Conservation (phyloP, 164 flowering plant genomes). For the Chimonanthus salicifolius region DNA sequence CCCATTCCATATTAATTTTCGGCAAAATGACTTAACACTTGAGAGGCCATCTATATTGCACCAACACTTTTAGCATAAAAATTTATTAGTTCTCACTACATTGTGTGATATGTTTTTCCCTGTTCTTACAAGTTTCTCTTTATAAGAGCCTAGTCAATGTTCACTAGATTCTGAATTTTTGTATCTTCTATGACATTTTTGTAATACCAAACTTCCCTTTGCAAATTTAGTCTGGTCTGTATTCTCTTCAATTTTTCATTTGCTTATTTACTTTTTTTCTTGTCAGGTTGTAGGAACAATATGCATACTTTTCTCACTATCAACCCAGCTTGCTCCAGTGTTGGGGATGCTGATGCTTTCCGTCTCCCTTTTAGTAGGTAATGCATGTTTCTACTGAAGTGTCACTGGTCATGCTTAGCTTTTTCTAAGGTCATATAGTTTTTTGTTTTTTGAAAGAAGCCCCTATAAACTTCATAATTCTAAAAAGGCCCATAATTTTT, state of each 20-base stretch:
- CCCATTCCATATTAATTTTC: too few relatives aligned
- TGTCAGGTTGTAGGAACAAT: slow-evolving; percentile 80
- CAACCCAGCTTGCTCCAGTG: slow-evolving; percentile 87
- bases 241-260: not conserved
- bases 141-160: not conserved
- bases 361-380: slow-evolving; percentile 73
- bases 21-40: too few relatives aligned
- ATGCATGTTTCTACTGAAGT: not conserved
- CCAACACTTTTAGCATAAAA: not conserved
- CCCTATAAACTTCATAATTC: too few relatives aligned
- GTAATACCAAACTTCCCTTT: not conserved
- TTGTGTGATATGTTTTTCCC: not conserved
- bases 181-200: not conserved
- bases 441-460: too few relatives aligned
- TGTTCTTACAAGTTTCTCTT: not conserved
- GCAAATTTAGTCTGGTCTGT: not conserved
- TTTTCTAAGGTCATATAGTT: not conserved
- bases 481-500: too few relatives aligned
- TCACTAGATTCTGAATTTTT: not conserved
- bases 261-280: slow-evolving; percentile 6
- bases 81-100: not conserved
- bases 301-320: slow-evolving; percentile 63
- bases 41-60: not conserved
- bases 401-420: not conserved
- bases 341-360: slow-evolving; percentile 62